Evolutionary conservation across 306 rosid genomes (phyloP).

Genomic region (Argentina anserina): DNA sequence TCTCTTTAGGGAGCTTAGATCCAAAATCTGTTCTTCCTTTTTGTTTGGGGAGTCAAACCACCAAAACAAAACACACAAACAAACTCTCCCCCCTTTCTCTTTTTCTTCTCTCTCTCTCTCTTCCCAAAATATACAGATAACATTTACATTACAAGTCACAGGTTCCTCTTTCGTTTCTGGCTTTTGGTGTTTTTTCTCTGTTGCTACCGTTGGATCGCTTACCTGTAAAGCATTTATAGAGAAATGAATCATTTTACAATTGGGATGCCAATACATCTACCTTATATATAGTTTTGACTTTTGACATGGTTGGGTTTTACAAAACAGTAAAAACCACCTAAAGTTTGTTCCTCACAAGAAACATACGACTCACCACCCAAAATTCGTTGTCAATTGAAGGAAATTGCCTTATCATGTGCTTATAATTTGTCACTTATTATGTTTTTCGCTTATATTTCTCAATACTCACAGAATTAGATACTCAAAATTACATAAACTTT

Average conservation of each 20-base stretch:
- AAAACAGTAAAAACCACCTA: too few relatives aligned
- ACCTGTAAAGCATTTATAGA: neutral
- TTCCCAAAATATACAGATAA: constrained; percentile 3
- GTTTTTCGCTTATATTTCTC: too few relatives aligned
- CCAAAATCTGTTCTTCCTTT: constrained; percentile 1
- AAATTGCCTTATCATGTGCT: too few relatives aligned
- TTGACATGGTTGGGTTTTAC: too few relatives aligned
- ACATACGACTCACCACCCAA: too few relatives aligned
- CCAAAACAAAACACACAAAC: constrained; percentile 23
- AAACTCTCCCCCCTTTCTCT: neutral
- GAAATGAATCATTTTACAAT: neutral
- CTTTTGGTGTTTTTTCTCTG: neutral
- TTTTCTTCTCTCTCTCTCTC: neutral
- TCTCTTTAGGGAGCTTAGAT: constrained; percentile 6
- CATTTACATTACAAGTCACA: neutral
- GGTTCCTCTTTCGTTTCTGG: neutral
- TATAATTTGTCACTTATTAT: too few relatives aligned
- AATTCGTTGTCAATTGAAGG: too few relatives aligned
- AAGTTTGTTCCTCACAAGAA: too few relatives aligned
- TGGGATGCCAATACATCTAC: too few relatives aligned
- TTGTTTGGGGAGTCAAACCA: constrained; percentile 27
- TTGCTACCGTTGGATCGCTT: neutral
- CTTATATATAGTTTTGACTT: too few relatives aligned
- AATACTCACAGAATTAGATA: too few relatives aligned
- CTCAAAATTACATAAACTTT: too few relatives aligned